These are phyloP conservation scores for Penicillium daleae DNA, from an alignment of 495 filamentous ascomycete species.

Conservation along the genomic window DNA sequence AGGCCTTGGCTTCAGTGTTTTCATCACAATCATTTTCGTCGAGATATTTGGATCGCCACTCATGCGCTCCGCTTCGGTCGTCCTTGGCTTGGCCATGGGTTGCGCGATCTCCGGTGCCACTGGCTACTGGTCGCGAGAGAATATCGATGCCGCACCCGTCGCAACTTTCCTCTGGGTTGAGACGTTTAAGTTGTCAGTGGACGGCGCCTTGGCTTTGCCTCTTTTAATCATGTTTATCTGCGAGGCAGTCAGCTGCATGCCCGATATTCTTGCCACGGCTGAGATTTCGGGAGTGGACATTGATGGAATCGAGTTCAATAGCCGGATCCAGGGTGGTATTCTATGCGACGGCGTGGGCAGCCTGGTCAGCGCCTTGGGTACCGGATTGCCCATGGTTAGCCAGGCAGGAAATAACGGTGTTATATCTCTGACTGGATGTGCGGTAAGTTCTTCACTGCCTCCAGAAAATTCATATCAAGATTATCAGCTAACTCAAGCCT, in stretches of 20 bases:
- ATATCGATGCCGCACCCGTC: slow-evolving; percentile 67
- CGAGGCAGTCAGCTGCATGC: slow-evolving; percentile 77
- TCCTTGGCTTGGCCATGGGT: slow-evolving; percentile 75
- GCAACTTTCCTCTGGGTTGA: slow-evolving; percentile 86
- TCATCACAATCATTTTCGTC: slow-evolving; percentile 76
- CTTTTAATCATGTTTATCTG: slow-evolving; percentile 60
- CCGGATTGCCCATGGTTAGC: slow-evolving; percentile 75
- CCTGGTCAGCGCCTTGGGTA: slow-evolving; percentile 72
- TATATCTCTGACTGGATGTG: slow-evolving; percentile 81
- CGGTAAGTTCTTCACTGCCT: slow-evolving; percentile 51
- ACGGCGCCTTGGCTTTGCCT: slow-evolving; percentile 76
- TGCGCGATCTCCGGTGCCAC: slow-evolving; percentile 80
- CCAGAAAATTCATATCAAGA: neutral
- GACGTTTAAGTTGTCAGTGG: slow-evolving; percentile 77
- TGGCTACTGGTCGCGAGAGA: slow-evolving; percentile 71
- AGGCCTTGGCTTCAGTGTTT: slow-evolving; percentile 83
- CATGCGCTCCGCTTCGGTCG: slow-evolving; percentile 70
- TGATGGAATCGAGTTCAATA: slow-evolving; percentile 75
- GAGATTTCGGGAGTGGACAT: slow-evolving; percentile 76
- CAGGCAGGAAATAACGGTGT: slow-evolving; percentile 85
- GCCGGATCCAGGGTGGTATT: slow-evolving; percentile 81
- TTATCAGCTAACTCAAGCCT: neutral
- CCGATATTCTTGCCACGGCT: slow-evolving; percentile 83
- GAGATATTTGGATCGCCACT: slow-evolving; percentile 76
- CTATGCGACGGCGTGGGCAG: slow-evolving; percentile 81